These are phyloP conservation scores for Astrocystis sublimbata DNA, from an alignment of 495 filamentous ascomycete genomes.

Conservation along the genomic window DNA sequence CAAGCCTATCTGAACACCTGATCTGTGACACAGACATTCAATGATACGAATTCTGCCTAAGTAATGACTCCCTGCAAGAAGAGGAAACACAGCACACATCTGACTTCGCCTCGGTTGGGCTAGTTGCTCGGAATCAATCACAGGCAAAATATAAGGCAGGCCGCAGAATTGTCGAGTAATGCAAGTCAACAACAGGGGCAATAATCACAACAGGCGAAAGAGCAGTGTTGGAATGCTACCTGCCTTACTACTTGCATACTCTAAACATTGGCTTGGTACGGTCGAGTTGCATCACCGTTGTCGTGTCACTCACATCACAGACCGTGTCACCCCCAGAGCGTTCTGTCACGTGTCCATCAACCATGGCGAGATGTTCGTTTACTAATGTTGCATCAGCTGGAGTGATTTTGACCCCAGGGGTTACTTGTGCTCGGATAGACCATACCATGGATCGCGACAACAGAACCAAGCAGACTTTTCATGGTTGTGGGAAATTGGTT, in stretches of 20 bases:
- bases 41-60: too few species aligned
- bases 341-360: too few species aligned
- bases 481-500: too few species aligned
- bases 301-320: constrained; percentile 11
- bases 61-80: too few species aligned
- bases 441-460: not conserved
- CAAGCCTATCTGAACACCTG: too few species aligned
- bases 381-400: not conserved
- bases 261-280: constrained; percentile 10
- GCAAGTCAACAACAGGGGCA: too few species aligned
- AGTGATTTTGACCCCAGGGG: not conserved
- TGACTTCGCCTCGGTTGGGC: too few species aligned
- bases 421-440: not conserved
- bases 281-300: constrained; percentile 17
- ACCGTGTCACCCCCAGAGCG: not conserved
- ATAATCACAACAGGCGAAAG: not conserved
- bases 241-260: constrained; percentile 11
- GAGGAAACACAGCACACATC: too few species aligned
- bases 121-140: too few species aligned
- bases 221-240: constrained; percentile 12
- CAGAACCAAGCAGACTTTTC: not conserved
- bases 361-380: not conserved
- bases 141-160: too few species aligned
- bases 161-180: too few species aligned
- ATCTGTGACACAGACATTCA: too few species aligned